Evolutionary conservation across 2,329 filamentous ascomycete genomes (phyloP).

Genomic region (Colletotrichum lentis): DNA sequence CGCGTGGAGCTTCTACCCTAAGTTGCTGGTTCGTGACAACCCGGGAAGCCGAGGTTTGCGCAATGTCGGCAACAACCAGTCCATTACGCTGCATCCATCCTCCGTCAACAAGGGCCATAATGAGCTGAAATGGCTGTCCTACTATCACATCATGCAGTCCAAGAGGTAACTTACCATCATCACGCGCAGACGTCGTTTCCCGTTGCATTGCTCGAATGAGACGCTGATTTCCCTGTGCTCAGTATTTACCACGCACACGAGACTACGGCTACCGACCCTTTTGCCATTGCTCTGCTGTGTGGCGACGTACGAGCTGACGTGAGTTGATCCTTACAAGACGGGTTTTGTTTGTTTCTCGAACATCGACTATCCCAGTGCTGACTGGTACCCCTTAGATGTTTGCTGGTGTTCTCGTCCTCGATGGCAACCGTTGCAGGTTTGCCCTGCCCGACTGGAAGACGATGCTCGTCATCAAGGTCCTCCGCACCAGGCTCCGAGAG

Average conservation of each 20-base stretch:
- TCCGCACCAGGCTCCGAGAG: slow-evolving; percentile 77
- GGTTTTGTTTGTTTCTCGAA: neutral
- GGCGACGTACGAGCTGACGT: slow-evolving; percentile 89
- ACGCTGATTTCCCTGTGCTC: slow-evolving; percentile 40
- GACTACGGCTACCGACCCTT: slow-evolving; percentile 80
- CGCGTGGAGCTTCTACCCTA: slow-evolving; percentile 95
- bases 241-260: slow-evolving; percentile 90
- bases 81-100: slow-evolving; percentile 84
- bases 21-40: slow-evolving; percentile 82
- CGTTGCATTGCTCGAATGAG: neutral
- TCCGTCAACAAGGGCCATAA: slow-evolving; percentile 82
- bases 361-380: neutral
- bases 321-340: slow-evolving; percentile 43
- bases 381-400: slow-evolving; percentile 68
- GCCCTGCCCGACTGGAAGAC: slow-evolving; percentile 88
- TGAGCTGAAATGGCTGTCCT: slow-evolving; percentile 83
- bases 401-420: slow-evolving; percentile 84
- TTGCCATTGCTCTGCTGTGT: slow-evolving; percentile 83
- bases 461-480: slow-evolving; percentile 84
- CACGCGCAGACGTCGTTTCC: slow-evolving; percentile 27
- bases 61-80: slow-evolving; percentile 92
- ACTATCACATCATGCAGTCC: slow-evolving; percentile 97
- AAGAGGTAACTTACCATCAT: slow-evolving; percentile 66
- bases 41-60: slow-evolving; percentile 77
- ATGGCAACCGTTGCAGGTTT: slow-evolving; percentile 87